Base-by-base conservation (phyloP, 768 basidiomycete species). In the Lentinula guzmanii region DNA sequence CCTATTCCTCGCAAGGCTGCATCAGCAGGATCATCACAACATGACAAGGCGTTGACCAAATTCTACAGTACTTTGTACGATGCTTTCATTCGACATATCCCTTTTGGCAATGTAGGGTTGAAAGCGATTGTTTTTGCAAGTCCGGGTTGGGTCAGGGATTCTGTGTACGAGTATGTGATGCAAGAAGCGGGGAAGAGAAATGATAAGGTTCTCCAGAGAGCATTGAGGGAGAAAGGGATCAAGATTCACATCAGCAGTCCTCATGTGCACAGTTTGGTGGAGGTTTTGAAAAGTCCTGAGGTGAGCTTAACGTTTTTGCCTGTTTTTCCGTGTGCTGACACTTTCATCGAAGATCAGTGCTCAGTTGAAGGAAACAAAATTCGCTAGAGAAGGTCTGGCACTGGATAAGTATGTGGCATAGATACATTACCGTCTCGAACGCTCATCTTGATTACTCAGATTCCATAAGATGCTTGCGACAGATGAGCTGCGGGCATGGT, bases 401-500 rank as follows among this genome's bases (percentile, higher is more conserved):
- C 78, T 98, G 2, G 95, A 98, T 70, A 95, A 82, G 95, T 93
- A 64, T 5, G 11, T 4, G 13, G 7, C 8, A 9, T 39, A 28
- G 18, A 52, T 58, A 16, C 2, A 16, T 18, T 6, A 13, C 10
- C 53, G 8, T 28, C 28, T 28, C 3, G 28, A 35, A 24, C 7
- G 15, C 37, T 66, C 16, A 34, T 48, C n/a, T 42, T 13, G 65
- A 2, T 65, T 18, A 28, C 35, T 2, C 65, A 98, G 95, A 66
- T 99, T 99, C 77, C 95, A 95, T 77, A 99, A 98, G 74, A 98
- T 95, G 94, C 83, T 98, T 33, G 93, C 90, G 0, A 82, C 82
- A 1, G 95, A 99, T 67, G 95, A 98, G 71, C 87, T 95, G 78
- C 83, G 97, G 59, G 97, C 97, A 4, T 99, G 97, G 97, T 99